Percentiles rank a stretch among this genome's conserved stretches.
phyloP scores from a whole-genome alignment of 2,329 filamentous ascomycete species.

The Scleromitrula shiraiana region DNA sequence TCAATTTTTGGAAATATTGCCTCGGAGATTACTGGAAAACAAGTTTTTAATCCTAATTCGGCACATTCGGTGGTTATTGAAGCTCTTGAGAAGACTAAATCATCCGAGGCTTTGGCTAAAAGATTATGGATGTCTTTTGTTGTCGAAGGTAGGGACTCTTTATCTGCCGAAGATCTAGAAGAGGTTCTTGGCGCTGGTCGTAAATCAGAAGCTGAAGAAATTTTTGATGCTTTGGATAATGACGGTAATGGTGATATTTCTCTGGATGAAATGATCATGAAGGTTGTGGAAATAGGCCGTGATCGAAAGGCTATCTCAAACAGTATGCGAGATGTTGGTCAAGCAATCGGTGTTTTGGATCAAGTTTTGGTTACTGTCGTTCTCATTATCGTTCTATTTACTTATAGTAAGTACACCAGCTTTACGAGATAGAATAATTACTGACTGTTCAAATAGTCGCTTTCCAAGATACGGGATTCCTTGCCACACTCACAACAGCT shows the following conservation, averaged over 20 bases:
- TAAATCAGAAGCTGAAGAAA: slow-evolving; percentile 74
- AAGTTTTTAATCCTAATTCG: slow-evolving; percentile 88
- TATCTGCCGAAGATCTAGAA: slow-evolving; percentile 72
- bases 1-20: slow-evolving; percentile 90
- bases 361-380: slow-evolving; percentile 76
- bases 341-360: slow-evolving; percentile 87
- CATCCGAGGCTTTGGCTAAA: slow-evolving; percentile 85
- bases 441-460: slow-evolving; percentile 46
- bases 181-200: slow-evolving; percentile 78
- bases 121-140: slow-evolving; percentile 99
- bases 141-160: slow-evolving; percentile 73
- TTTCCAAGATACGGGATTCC: slow-evolving; percentile 81
- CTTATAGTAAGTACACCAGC: slow-evolving; percentile 55
- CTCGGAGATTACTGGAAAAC: slow-evolving; percentile 88
- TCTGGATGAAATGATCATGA: slow-evolving; percentile 77
- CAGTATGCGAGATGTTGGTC: slow-evolving; percentile 96
- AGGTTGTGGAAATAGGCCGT: slow-evolving; percentile 73
- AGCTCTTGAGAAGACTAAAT: slow-evolving; percentile 74
- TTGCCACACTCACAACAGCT: slow-evolving; percentile 78
- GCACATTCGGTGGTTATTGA: slow-evolving; percentile 84
- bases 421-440: slow-evolving; percentile 4
- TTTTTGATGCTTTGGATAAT: slow-evolving; percentile 70
- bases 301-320: slow-evolving; percentile 82
- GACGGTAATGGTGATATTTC: slow-evolving; percentile 92
- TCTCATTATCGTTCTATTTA: slow-evolving; percentile 70